phyloP scores from a whole-genome alignment of 202 grass and related monocot genomes.

The Saccharum hybrid region DNA sequence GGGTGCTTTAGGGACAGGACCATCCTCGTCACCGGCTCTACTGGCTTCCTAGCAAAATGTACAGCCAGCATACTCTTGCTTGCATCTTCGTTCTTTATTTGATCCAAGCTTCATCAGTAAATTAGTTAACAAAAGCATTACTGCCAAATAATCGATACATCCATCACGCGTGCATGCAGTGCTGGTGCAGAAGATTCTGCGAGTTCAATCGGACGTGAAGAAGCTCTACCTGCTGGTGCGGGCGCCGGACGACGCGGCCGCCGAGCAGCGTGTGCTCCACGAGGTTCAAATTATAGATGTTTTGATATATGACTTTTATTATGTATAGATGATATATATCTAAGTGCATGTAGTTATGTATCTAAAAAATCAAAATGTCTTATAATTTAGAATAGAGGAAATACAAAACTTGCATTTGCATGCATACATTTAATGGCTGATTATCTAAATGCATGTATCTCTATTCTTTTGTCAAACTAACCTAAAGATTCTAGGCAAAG shows the following conservation, averaged over 20 bases:
- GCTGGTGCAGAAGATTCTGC: conserved; percentile 31
- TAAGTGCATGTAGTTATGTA: too few relatives aligned
- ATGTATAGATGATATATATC: too few relatives aligned
- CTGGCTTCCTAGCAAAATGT: neutral
- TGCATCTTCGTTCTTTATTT: too few relatives aligned
- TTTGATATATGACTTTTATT: too few relatives aligned
- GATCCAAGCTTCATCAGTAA: too few relatives aligned
- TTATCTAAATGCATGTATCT: too few relatives aligned
- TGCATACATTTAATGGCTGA: neutral
- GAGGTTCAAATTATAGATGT: too few relatives aligned
- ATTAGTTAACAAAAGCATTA: too few relatives aligned
- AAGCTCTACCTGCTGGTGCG: conserved; percentile 39
- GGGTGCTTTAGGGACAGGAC: neutral
- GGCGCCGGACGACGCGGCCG: neutral
- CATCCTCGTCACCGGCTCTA: neutral
- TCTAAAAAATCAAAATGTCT: too few relatives aligned
- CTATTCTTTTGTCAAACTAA: too few relatives aligned
- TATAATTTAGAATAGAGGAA: too few relatives aligned
- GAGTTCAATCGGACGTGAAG: conserved; percentile 33
- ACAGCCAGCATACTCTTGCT: neutral
- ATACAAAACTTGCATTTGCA: neutral
- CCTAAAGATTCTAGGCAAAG: conserved; percentile 33
- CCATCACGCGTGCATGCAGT: neutral
- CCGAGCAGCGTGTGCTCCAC: conserved; percentile 4
- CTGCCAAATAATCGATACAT: too few relatives aligned